Evolutionary conservation across 352 stramenopile species (phyloP), one percentile per base, ranked within the genome.

Genomic region (Blastocystis sp.): DNA sequence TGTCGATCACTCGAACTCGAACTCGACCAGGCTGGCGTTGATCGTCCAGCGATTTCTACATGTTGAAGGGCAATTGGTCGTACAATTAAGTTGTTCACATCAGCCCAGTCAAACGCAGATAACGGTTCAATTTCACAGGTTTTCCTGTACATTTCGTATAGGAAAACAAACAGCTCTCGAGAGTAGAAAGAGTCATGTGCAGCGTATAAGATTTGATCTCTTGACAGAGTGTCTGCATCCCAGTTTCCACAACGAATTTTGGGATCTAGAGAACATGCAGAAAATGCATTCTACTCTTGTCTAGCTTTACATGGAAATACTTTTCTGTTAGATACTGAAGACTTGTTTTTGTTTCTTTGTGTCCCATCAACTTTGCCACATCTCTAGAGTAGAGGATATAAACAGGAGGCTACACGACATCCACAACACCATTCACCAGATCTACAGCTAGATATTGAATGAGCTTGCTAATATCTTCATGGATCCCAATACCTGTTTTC

Each of bases 271-370:
- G 3, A 18, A 69, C 1, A 85, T 20, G 13, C 8, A n/a, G 26
- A n/a, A 24, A 45, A 30, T 16, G 7, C 11, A 34, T 5, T 7
- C 2, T 55, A 85, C 73, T 55, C 26, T 85, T 85, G 5, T 64
- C 26, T 4, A 85, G 18, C 3, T n/a, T 47, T 3, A 68, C 16
- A 39, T 68, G 26, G 53, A 85, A 53, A 45, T 85, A 85, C 56
- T 85, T 85, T n/a, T 66, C 45, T 3, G 73, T 68, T 24, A 85
- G 2, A 45, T 85, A 68, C 34, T 85, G 73, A 50, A 85, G 73
- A 50, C 73, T 85, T 4, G 73, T 85, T n/a, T 66, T 65, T 50
- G 68, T 39, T 69, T 85, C 73, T 11, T 39, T 85, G 39, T 85
- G 73, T 11, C 73, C 73, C 73, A 85, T 85, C n/a, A 85, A 43